phyloP scores from a whole-genome alignment of 768 basidiomycete genomes.

The Coprinopsis sp. region DNA sequence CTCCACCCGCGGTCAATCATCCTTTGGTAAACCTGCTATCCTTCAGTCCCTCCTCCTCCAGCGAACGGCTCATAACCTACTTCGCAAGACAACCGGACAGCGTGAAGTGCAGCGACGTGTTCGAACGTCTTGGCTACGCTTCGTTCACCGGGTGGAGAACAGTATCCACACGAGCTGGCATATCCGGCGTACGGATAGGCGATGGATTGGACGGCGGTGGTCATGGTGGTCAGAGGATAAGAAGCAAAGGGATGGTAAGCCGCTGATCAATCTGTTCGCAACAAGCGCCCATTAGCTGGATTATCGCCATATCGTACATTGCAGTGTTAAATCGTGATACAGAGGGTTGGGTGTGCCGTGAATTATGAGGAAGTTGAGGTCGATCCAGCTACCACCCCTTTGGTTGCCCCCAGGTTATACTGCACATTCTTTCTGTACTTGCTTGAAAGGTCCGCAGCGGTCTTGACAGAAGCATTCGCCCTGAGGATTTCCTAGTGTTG shows the following conservation, averaged over 20 bases:
- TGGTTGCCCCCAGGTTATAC: conserved; percentile 81
- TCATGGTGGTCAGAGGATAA: conserved; percentile 7
- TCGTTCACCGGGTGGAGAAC: conserved; percentile 49
- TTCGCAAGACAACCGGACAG: conserved; percentile 49
- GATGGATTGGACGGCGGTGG: conserved; percentile 24
- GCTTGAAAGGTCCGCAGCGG: conserved; percentile 75
- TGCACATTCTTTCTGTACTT: conserved; percentile 93
- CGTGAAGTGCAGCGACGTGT: conserved; percentile 45
- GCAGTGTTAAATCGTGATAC: too few relatives aligned
- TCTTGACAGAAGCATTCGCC: conserved; percentile 73
- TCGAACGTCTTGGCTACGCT: conserved; percentile 37
- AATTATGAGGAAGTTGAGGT: too few relatives aligned
- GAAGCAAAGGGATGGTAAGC: neutral
- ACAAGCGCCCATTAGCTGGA: too few relatives aligned
- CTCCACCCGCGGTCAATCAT: conserved; percentile 89
- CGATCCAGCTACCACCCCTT: too few relatives aligned
- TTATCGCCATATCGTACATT: too few relatives aligned
- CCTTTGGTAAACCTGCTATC: conserved; percentile 61
- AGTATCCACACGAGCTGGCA: conserved; percentile 62
- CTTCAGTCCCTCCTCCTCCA: neutral
- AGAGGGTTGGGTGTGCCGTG: too few relatives aligned
- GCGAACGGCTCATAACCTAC: conserved; percentile 28
- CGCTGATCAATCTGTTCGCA: neutral
- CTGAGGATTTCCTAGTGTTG: conserved; percentile 64
- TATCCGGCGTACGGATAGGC: conserved; percentile 31